phyloP scores from a whole-genome alignment of 768 basidiomycete species.

The Chalciporus sphaerocephalus region DNA sequence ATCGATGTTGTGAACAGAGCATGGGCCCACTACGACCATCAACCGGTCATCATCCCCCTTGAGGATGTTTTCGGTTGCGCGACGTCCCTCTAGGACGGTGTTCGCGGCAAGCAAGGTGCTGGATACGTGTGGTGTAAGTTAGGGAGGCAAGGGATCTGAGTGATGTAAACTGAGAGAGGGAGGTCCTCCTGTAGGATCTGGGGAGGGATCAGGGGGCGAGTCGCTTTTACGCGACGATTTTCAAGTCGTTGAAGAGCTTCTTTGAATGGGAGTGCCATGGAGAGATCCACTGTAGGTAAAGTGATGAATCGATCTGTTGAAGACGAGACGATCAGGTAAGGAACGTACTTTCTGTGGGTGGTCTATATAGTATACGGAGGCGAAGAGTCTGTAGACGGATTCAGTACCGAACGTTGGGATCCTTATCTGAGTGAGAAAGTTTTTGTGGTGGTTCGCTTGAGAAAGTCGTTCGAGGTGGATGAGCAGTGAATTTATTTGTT shows the following conservation, averaged over 20 bases:
- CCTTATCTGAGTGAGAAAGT: constrained; percentile 7
- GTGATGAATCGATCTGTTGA: constrained; percentile 15
- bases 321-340: constrained; percentile 9
- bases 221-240: constrained; percentile 82
- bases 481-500: no score
- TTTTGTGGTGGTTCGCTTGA: neutral
- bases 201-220: constrained; percentile 87
- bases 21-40: constrained; percentile 90
- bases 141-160: neutral
- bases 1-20: constrained; percentile 88
- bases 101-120: constrained; percentile 80
- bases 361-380: constrained; percentile 13
- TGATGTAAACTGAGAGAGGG: constrained; percentile 54
- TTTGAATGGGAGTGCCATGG: constrained; percentile 71
- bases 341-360: constrained; percentile 18
- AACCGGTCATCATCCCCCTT: constrained; percentile 88
- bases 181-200: constrained; percentile 93
- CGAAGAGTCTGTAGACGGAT: constrained; percentile 1
- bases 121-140: constrained; percentile 6
- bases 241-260: constrained; percentile 79
- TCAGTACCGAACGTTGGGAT: constrained; percentile 9
- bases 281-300: constrained; percentile 35
- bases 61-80: constrained; percentile 72
- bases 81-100: constrained; percentile 83
- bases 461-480: no score